phyloP scores from a whole-genome alignment of 2,329 filamentous ascomycete species.

The Aspergillus felis region DNA sequence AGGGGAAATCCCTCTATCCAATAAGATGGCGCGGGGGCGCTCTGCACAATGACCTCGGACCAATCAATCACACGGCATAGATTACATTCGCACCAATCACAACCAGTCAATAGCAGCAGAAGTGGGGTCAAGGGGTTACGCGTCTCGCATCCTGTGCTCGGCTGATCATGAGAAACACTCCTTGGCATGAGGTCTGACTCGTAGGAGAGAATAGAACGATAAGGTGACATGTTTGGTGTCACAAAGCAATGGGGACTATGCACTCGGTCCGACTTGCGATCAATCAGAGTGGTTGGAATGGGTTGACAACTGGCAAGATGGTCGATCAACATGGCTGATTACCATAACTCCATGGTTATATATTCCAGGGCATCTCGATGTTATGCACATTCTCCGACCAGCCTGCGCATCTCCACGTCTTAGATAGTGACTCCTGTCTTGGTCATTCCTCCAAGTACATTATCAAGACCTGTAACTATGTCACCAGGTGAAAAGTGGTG shows the following conservation, averaged over 20 bases:
- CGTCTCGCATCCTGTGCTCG: background rate
- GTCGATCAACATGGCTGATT: too few species aligned
- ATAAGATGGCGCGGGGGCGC: background rate
- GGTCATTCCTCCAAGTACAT: background rate
- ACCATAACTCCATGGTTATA: background rate
- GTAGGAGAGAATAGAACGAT: background rate
- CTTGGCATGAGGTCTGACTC: background rate
- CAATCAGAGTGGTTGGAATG: constrained; percentile 11
- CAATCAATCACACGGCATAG: background rate
- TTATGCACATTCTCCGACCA: too few species aligned
- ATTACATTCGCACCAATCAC: background rate
- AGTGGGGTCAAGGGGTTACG: background rate
- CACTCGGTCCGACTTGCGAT: constrained; percentile 13
- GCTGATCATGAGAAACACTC: background rate
- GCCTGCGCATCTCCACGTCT: too few species aligned
- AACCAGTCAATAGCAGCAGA: background rate
- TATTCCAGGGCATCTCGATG: background rate
- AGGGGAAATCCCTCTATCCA: background rate
- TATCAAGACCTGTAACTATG: background rate
- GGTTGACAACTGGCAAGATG: background rate
- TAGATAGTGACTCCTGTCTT: background rate
- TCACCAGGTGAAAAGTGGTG: constrained; percentile 26
- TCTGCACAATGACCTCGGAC: background rate
- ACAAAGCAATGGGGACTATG: background rate
- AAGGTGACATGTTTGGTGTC: background rate